Percentiles rank a stretch among this genome's conserved stretches.
These are phyloP conservation scores for Astrothelium macrocarpum DNA, from an alignment of 495 filamentous ascomycete species.

Conservation along the genomic window DNA sequence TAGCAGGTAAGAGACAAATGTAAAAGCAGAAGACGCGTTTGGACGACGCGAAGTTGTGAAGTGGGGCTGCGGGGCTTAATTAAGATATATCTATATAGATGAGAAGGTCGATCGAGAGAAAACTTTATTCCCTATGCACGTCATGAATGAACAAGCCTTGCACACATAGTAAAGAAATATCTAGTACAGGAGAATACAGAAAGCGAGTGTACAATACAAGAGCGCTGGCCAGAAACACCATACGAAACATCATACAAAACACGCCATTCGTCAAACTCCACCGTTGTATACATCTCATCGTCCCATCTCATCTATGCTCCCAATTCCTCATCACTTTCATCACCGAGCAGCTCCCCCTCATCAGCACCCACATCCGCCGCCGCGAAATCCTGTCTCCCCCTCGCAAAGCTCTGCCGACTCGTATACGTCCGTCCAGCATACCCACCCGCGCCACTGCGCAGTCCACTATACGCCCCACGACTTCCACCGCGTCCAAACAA, in stretches of 20 bases:
- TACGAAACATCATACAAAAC: background rate
- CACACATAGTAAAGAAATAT: background rate
- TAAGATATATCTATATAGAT: too few relatives aligned
- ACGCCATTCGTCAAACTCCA: background rate
- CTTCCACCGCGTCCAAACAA: slow-evolving; percentile 33
- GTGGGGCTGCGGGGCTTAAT: background rate
- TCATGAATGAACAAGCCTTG: background rate
- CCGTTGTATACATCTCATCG: background rate
- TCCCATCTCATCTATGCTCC: slow-evolving; percentile 32
- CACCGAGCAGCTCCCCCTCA: slow-evolving; percentile 84
- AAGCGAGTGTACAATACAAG: background rate
- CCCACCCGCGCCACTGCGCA: slow-evolving; percentile 33
- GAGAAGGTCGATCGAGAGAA: background rate
- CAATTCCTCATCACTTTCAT: slow-evolving; percentile 86
- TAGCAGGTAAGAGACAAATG: background rate
- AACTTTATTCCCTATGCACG: too few relatives aligned
- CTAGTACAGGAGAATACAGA: background rate
- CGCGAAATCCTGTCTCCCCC: slow-evolving; percentile 73
- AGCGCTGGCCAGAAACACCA: background rate
- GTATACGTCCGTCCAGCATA: slow-evolving; percentile 53
- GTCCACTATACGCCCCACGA: slow-evolving; percentile 35
- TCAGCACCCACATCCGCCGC: slow-evolving; percentile 65
- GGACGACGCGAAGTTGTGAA: background rate
- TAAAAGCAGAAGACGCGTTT: background rate
- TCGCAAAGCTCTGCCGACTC: slow-evolving; percentile 73